These are phyloP conservation scores for Gastrodia elata DNA, from an alignment of 106 monocot genomes.

Conservation along the genomic window DNA sequence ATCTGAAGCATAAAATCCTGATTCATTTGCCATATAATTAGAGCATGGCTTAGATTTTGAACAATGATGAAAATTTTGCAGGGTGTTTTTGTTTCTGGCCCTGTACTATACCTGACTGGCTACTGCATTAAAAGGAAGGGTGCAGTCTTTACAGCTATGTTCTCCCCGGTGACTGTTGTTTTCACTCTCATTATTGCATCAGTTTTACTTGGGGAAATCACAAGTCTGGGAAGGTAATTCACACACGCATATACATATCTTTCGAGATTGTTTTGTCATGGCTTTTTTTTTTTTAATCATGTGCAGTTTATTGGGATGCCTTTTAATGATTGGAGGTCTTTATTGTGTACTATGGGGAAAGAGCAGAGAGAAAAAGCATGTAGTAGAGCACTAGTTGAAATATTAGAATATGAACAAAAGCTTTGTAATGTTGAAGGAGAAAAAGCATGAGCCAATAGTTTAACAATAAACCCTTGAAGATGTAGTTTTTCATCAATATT, in stretches of 20 bases:
- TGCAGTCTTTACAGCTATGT: conserved; percentile 31
- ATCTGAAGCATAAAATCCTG: background rate
- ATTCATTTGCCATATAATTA: background rate
- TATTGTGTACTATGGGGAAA: conserved; percentile 28
- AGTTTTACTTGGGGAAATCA: conserved; percentile 25
- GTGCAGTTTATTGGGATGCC: conserved; percentile 16
- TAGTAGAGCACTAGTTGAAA: background rate
- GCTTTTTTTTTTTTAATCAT: background rate
- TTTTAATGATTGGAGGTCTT: conserved; percentile 20
- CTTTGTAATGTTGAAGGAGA: background rate
- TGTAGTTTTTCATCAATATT: no score
- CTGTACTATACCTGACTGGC: conserved; percentile 28
- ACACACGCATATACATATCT: background rate
- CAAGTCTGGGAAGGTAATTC: conserved; percentile 9
- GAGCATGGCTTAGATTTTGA: background rate
- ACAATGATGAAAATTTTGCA: background rate
- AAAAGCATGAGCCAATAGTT: background rate
- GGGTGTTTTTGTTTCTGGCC: conserved; percentile 33
- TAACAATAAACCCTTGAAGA: no score
- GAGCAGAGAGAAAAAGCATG: conserved; percentile 12
- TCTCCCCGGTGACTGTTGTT: conserved; percentile 21
- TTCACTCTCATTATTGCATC: conserved; percentile 24
- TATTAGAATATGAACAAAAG: background rate
- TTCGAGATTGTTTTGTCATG: background rate
- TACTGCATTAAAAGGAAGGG: conserved; percentile 46